Evolutionary conservation across 495 filamentous ascomycete genomes (phyloP).

Genomic region (Penicillium crystallinum): DNA sequence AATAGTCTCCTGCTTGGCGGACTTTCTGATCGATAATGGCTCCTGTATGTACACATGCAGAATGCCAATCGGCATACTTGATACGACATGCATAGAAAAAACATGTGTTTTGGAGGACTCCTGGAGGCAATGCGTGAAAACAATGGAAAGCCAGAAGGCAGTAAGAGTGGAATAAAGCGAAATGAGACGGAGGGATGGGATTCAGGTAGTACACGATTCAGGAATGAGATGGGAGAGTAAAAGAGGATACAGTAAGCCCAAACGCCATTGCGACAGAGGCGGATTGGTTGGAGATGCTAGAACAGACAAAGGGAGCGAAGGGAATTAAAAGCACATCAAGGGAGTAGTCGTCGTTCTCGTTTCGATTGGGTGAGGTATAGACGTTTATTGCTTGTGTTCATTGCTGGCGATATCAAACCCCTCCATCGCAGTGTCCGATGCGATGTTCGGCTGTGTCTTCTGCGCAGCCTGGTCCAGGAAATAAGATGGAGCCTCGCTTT

Average conservation of each 20-base stretch:
- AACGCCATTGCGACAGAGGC: not conserved
- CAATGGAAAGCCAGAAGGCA: not conserved
- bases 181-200: not conserved
- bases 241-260: not conserved
- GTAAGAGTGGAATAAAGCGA: not conserved
- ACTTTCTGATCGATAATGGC: not conserved
- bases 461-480: constrained; percentile 4
- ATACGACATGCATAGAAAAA: constrained; percentile 1
- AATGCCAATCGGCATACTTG: not conserved
- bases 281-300: not conserved
- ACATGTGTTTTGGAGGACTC: constrained; percentile 5
- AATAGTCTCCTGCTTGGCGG: not conserved
- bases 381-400: constrained; percentile 29
- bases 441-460: not conserved
- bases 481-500: constrained; percentile 11
- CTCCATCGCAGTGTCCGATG: constrained; percentile 25
- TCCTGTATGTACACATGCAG: constrained; percentile 18
- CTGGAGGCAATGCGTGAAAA: constrained; percentile 10
- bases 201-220: not conserved
- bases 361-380: not conserved
- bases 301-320: not conserved
- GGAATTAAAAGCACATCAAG: constrained; percentile 4
- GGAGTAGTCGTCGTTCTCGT: constrained; percentile 11
- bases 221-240: not conserved
- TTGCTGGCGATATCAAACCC: constrained; percentile 48